Evolutionary conservation across 768 basidiomycete genomes (phyloP).

Genomic region (Albatrellus ellisii): DNA sequence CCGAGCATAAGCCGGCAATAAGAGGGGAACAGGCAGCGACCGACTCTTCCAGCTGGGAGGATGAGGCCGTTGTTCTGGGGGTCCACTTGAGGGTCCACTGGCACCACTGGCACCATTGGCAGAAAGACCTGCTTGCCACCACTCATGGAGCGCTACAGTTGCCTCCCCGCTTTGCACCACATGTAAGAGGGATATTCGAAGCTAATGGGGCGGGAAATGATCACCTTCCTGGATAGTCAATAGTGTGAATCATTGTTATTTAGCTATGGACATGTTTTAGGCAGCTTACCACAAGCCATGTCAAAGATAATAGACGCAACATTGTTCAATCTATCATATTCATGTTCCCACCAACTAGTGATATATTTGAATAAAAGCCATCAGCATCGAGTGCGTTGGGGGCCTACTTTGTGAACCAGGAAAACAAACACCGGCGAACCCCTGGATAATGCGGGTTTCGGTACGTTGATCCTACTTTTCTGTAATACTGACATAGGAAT

Average conservation of each 20-base stretch:
- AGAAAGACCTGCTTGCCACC: conserved; percentile 33
- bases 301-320: conserved; percentile 36
- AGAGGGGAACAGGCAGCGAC: too few species aligned
- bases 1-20: too few species aligned
- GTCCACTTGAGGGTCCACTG: conserved; percentile 13
- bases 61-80: conserved; percentile 4
- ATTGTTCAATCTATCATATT: conserved; percentile 15
- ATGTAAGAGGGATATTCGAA: not conserved
- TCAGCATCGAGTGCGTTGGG: not conserved
- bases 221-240: conserved; percentile 17
- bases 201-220: conserved; percentile 6
- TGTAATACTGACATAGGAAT: conserved; percentile 34
- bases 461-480: conserved; percentile 52
- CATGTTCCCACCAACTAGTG: conserved; percentile 25
- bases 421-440: conserved; percentile 38
- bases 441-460: conserved; percentile 65
- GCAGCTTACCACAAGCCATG: conserved; percentile 35
- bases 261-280: not conserved
- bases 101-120: conserved; percentile 8
- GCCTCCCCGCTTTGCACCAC: conserved; percentile 34
- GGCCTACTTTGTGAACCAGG: conserved; percentile 37
- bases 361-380: not conserved
- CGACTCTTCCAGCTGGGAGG: conserved; percentile 16
- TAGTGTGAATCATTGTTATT: not conserved
- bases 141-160: conserved; percentile 44